A percentile compares a stretch with the other conserved stretches of the same genome.
Conservation (phyloP, 257 asterid genomes). For the Perilla frutescens region DNA sequence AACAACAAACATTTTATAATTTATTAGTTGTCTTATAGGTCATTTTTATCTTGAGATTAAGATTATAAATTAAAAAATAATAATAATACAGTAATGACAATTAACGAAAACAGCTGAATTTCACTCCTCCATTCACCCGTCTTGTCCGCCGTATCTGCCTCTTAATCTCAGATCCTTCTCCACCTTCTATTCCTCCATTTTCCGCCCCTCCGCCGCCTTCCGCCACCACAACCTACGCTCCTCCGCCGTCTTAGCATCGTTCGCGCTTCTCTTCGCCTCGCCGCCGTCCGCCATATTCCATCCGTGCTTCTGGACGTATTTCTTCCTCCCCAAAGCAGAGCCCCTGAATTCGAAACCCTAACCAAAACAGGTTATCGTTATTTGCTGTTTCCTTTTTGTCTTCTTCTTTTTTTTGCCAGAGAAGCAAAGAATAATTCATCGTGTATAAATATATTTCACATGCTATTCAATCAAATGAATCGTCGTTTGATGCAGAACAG, state of each 20-base stretch:
- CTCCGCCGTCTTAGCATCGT: background rate
- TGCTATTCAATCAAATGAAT: background rate
- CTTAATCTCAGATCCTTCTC: constrained; percentile 21
- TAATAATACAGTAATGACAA: too few relatives aligned
- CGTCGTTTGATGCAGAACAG: too few relatives aligned
- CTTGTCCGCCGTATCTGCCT: constrained; percentile 18
- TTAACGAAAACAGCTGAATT: background rate
- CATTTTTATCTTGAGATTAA: too few relatives aligned
- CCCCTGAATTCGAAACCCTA: background rate
- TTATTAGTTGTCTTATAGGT: too few relatives aligned
- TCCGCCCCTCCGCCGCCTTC: constrained; percentile 13
- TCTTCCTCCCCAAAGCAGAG: constrained; percentile 13
- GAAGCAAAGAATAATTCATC: background rate
- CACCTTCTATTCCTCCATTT: background rate
- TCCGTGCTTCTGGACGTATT: constrained; percentile 6
- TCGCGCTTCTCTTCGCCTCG: background rate
- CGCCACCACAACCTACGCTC: background rate
- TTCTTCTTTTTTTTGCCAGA: background rate
- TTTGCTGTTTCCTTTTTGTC: background rate
- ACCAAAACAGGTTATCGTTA: background rate
- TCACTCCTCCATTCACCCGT: constrained; percentile 6
- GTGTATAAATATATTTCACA: background rate
- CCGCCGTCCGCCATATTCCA: background rate
- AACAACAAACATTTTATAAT: too few relatives aligned
- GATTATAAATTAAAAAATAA: too few relatives aligned